A percentile compares a stretch with the other conserved stretches of the same genome.
Conservation (phyloP, 192 early-diverging fungal species). For the Backusella mclennaniae region DNA sequence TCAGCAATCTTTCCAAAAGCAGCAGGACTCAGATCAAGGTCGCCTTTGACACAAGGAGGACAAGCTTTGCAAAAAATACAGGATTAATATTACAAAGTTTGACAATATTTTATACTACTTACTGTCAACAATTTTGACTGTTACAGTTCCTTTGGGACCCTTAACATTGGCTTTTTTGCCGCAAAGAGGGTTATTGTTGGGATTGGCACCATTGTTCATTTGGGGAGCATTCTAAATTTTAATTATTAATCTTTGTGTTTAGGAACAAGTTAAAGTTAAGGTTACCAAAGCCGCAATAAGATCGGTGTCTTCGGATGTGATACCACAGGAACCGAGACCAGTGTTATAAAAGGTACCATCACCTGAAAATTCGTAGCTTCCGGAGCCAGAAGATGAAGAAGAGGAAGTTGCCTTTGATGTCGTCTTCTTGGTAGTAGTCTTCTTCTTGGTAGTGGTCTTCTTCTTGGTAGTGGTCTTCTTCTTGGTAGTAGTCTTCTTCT, state of each 20-base stretch:
- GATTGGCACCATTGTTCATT: slow-evolving; percentile 46
- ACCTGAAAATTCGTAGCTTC: slow-evolving; percentile 22
- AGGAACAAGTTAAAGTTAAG: neutral
- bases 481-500: neutral
- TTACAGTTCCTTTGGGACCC: slow-evolving; percentile 43
- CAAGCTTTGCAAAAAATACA: slow-evolving; percentile 25
- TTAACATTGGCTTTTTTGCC: slow-evolving; percentile 47
- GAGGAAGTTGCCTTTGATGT: neutral
- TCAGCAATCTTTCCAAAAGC: slow-evolving; percentile 44
- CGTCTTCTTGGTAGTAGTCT: neutral
- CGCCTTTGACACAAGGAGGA: slow-evolving; percentile 36
- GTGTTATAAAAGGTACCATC: slow-evolving; percentile 51
- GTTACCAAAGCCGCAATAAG: slow-evolving; percentile 47
- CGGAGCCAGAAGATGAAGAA: neutral
- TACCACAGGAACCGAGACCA: slow-evolving; percentile 53
- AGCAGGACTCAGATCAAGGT: slow-evolving; percentile 46
- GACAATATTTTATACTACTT: neutral
- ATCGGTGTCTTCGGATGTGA: slow-evolving; percentile 39
- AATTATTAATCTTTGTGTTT: neutral
- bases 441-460: neutral
- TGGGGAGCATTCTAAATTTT: slow-evolving; percentile 43
- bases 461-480: slow-evolving; percentile 13
- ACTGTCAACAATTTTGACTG: slow-evolving; percentile 50
- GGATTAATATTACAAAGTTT: no score
- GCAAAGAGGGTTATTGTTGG: slow-evolving; percentile 43